Evolutionary conservation across 352 stramenopile species (phyloP).

Genomic region (Nothophytophthora sp.): DNA sequence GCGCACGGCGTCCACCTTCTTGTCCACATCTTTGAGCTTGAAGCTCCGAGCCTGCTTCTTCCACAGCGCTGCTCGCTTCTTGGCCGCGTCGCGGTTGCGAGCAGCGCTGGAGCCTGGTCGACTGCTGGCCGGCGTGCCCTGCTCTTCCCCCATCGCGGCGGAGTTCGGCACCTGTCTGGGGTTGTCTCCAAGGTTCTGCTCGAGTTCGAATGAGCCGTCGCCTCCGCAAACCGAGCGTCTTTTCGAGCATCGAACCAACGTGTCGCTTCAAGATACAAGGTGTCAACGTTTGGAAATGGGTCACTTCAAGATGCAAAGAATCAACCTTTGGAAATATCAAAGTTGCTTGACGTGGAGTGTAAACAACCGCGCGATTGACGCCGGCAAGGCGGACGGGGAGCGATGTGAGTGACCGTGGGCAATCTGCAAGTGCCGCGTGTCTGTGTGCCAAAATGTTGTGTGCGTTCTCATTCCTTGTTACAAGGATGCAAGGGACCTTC

Average conservation of each 20-base stretch:
- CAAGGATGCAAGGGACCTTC: no score
- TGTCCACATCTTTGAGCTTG: slow-evolving; percentile 65
- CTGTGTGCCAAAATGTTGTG: no score
- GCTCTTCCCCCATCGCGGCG: slow-evolving; percentile 22
- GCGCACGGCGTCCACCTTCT: slow-evolving; percentile 55
- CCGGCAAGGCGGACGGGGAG: no score
- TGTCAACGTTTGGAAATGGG: neutral
- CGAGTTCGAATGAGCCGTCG: slow-evolving; percentile 15
- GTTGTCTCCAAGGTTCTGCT: no score
- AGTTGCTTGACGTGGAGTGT: no score
- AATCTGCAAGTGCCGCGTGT: no score
- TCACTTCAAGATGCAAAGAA: slow-evolving; percentile 14
- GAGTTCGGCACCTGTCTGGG: no score
- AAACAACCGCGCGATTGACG: no score
- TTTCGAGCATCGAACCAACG: neutral
- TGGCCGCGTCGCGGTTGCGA: slow-evolving; percentile 23
- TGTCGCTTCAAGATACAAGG: no score
- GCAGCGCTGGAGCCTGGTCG: slow-evolving; percentile 17
- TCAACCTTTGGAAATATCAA: no score
- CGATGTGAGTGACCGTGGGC: no score
- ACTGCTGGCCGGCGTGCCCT: neutral
- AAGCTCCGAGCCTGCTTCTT: slow-evolving; percentile 68
- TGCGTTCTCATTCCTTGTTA: no score
- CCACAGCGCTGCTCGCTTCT: slow-evolving; percentile 37
- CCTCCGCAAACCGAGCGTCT: slow-evolving; percentile 1